Evolutionary conservation across 1,284 basidiomycete genomes (phyloP), one percentile per base, ranked within the genome.

Genomic region (Phylloboletellus chloephorus): DNA sequence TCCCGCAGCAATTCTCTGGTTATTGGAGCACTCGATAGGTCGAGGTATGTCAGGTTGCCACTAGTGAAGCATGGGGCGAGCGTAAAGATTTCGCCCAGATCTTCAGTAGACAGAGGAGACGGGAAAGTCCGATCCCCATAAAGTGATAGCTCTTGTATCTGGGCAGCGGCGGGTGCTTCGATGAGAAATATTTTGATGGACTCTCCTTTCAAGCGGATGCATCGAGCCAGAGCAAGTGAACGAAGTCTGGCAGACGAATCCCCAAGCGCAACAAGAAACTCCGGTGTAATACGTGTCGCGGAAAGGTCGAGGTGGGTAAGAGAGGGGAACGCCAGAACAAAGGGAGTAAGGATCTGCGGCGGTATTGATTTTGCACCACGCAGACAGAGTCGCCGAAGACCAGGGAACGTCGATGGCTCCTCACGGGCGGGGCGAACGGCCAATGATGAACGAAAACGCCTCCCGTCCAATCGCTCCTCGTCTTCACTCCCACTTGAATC

Each of bases 271-370:
- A 72, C 65, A 5, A 98, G 78, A 3, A 96, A 75, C 22, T 88
- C 78, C 2, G 89, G 79, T 1, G 82, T 79, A 21, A 82, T 78
- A 16, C 90, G 84, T 12, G 96, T 93, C 46, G 82, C 82, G 2
- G 89, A 92, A 8, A 94, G 72, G 57, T 94, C 92, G 50, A 96
- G 82, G 57, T 96, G 91, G 3, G 91, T 94, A 16, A 98, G 77
- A 24, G 74, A 78, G 0, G 89, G 84, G 61, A 94, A 92, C 0
- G 92, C 82, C 20, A 91, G 70, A 32, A 98, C 74, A 56, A 98
- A 87, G 0, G 83, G 75, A 16, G 79, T 75, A 24, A 98, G 74
- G 35, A 86, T 77, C 31, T 78, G 73, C 20, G 86, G 74, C 33
- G 79, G 71, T 41, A 86, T 76, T 21, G 79, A 92, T 57, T 80